Conservation (phyloP, 306 rosid species). For the Bauhinia variegata region DNA sequence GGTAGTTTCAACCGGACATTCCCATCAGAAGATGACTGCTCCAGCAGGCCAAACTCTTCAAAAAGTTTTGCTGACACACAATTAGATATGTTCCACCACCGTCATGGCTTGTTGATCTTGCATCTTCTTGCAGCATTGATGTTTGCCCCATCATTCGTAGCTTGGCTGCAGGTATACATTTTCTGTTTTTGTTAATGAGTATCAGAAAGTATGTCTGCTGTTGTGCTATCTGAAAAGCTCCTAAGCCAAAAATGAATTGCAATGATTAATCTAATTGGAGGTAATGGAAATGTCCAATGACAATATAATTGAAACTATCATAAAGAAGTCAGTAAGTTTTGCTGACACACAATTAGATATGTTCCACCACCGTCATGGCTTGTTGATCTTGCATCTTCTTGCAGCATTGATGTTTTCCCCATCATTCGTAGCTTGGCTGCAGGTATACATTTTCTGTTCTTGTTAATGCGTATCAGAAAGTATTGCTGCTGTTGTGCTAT, state of each 20-base stretch:
- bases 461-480: constrained; percentile 7
- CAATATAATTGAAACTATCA: too few species aligned
- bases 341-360: constrained; percentile 83
- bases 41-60: constrained; percentile 66
- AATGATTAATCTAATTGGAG: neutral
- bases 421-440: constrained; percentile 87
- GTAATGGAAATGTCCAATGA: neutral
- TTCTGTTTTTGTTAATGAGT: constrained; percentile 27
- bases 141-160: constrained; percentile 86
- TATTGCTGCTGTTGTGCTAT: neutral
- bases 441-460: constrained; percentile 64
- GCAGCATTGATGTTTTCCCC: constrained; percentile 90
- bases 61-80: constrained; percentile 84
- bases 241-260: constrained; percentile 1
- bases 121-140: constrained; percentile 76
- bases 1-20: constrained; percentile 54
- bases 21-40: constrained; percentile 52
- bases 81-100: constrained; percentile 80
- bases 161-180: constrained; percentile 89
- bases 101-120: constrained; percentile 84
- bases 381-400: constrained; percentile 75
- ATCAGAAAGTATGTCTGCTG: neutral
- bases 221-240: constrained; percentile 2
- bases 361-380: constrained; percentile 88
- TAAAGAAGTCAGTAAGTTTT: too few species aligned